Percentiles rank a stretch among this genome's conserved stretches.
Conservation (phyloP, 352 stramenopile species). For the Phytophthora agathidicida region DNA sequence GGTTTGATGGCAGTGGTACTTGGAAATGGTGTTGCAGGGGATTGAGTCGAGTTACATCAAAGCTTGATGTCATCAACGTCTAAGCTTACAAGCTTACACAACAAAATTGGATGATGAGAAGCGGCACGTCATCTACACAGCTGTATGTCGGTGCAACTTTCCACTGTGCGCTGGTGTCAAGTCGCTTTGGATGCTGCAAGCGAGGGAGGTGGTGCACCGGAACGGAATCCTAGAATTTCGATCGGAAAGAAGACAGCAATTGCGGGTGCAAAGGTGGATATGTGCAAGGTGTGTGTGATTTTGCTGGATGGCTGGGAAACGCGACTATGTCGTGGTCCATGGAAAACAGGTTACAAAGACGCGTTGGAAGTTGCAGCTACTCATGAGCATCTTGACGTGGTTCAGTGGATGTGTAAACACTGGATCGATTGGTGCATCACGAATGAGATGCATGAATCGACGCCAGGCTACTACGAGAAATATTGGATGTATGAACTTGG, state of each 20-base stretch:
- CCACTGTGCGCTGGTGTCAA: too few species aligned
- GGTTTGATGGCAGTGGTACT: too few species aligned
- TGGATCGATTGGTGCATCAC: neutral
- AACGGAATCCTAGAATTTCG: conserved; percentile 3
- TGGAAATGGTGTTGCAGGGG: too few species aligned
- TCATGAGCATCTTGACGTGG: conserved; percentile 8
- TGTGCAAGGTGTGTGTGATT: conserved; percentile 4
- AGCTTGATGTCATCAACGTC: too few species aligned
- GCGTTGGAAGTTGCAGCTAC: neutral
- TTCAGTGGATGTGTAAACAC: conserved; percentile 4
- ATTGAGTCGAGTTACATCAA: too few species aligned
- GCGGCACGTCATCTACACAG: too few species aligned
- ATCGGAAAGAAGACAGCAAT: neutral
- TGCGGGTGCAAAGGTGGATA: conserved; percentile 1
- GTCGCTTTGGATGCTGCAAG: too few species aligned
- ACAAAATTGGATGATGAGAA: too few species aligned
- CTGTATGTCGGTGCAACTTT: too few species aligned
- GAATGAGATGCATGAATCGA: neutral
- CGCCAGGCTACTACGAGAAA: neutral
- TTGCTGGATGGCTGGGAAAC: conserved; percentile 6
- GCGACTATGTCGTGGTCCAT: conserved; percentile 3
- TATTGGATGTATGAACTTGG: neutral
- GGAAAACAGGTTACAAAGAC: conserved; percentile 1
- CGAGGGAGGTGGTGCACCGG: too few species aligned
- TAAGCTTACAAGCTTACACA: too few species aligned